A percentile compares a stretch with the other conserved stretches of the same genome.
Evolutionary conservation across 2,329 filamentous ascomycete genomes (phyloP).

Genomic region (Ophiocordyceps camponoti-floridani): DNA sequence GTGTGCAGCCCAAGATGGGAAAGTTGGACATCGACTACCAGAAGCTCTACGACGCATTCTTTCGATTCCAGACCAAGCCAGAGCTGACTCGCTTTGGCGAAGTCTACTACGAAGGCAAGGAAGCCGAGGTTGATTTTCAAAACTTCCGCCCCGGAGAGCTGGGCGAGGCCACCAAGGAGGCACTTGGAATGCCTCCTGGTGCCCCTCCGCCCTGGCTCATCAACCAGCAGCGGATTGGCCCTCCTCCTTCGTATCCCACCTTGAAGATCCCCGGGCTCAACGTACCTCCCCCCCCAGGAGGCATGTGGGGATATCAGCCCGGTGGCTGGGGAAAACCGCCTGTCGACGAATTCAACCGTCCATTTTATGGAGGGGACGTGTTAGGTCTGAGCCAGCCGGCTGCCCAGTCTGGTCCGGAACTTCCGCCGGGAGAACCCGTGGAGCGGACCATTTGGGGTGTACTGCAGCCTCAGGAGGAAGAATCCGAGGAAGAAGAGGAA

Average conservation of each 20-base stretch:
- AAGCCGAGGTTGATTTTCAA: slow-evolving; percentile 86
- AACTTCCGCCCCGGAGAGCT: slow-evolving; percentile 82
- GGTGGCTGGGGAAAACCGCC: slow-evolving; percentile 95
- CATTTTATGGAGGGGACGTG: slow-evolving; percentile 85
- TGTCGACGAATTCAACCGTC: slow-evolving; percentile 80
- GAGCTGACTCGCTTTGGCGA: slow-evolving; percentile 87
- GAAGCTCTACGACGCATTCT: slow-evolving; percentile 96
- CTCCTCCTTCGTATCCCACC: slow-evolving; percentile 88
- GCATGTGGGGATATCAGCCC: slow-evolving; percentile 85
- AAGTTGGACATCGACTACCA: slow-evolving; percentile 97
- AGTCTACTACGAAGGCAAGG: slow-evolving; percentile 99
- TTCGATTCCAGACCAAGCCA: slow-evolving; percentile 92
- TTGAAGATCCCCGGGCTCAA: slow-evolving; percentile 90
- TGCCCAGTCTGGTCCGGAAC: slow-evolving; percentile 14
- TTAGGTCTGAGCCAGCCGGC: slow-evolving; percentile 53
- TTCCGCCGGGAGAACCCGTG: slow-evolving; percentile 50
- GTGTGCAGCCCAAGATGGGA: slow-evolving; percentile 89
- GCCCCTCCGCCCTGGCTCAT: slow-evolving; percentile 94
- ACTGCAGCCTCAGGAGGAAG: slow-evolving; percentile 61
- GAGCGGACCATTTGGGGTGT: slow-evolving; percentile 89
- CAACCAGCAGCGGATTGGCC: slow-evolving; percentile 86
- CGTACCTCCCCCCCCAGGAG: slow-evolving; percentile 75
- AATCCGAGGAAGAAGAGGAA: slow-evolving; percentile 52
- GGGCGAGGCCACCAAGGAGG: slow-evolving; percentile 77
- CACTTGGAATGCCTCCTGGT: slow-evolving; percentile 80